Conservation (phyloP, 495 filamentous ascomycete genomes). For the Astrocystis sublimbata region DNA sequence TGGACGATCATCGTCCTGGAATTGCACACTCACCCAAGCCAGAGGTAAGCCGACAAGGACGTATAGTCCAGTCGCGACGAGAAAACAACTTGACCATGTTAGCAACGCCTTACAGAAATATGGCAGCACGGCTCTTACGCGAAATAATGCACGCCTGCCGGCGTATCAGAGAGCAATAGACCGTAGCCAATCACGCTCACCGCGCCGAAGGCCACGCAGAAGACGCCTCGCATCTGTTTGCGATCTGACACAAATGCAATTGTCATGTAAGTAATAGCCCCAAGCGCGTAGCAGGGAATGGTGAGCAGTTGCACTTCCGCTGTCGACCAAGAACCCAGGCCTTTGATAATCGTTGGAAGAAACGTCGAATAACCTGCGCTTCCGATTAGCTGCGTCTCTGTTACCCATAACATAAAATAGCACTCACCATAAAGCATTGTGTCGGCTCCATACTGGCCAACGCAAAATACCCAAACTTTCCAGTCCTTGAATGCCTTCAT, state of each 20-base stretch:
- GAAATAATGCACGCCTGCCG: slow-evolving; percentile 67
- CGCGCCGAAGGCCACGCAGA: slow-evolving; percentile 56
- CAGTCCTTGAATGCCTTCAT: slow-evolving; percentile 57
- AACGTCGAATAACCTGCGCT: slow-evolving; percentile 67
- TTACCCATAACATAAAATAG: not conserved
- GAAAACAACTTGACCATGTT: slow-evolving; percentile 56
- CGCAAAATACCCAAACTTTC: slow-evolving; percentile 65
- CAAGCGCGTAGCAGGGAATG: slow-evolving; percentile 73
- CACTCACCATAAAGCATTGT: slow-evolving; percentile 68
- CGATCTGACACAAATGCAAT: slow-evolving; percentile 63
- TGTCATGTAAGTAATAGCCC: slow-evolving; percentile 64
- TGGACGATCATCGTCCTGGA: not conserved
- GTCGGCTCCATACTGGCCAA: slow-evolving; percentile 67
- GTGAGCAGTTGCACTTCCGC: slow-evolving; percentile 73
- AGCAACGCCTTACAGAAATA: slow-evolving; percentile 5
- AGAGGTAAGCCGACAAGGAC: slow-evolving; percentile 69
- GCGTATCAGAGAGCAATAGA: slow-evolving; percentile 59
- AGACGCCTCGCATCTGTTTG: slow-evolving; percentile 61
- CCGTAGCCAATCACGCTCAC: slow-evolving; percentile 70
- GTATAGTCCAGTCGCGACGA: slow-evolving; percentile 71
- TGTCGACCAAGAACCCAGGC: slow-evolving; percentile 60
- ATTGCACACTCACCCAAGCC: slow-evolving; percentile 56
- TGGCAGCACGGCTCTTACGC: slow-evolving; percentile 25
- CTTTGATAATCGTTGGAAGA: slow-evolving; percentile 74
- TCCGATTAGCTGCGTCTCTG: not conserved